Percentiles rank a stretch among this genome's conserved stretches.
phyloP scores from a whole-genome alignment of 225 moss, liverwort and hornwort species.

The Climacium dendroides region DNA sequence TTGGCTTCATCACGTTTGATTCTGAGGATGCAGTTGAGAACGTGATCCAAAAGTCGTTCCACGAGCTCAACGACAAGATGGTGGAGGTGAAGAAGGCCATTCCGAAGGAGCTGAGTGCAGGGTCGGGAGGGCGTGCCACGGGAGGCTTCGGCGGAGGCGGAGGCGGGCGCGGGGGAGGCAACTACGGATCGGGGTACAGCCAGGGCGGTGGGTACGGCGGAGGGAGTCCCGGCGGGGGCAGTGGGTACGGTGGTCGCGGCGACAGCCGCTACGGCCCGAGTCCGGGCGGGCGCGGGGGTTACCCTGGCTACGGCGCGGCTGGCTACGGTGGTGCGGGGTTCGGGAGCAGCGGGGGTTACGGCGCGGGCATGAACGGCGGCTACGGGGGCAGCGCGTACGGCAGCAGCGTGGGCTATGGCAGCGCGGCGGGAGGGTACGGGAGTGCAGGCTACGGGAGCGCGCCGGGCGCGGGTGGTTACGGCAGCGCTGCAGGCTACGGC shows the following conservation, averaged over 20 bases:
- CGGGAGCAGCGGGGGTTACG: slow-evolving; percentile 79
- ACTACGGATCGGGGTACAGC: slow-evolving; percentile 71
- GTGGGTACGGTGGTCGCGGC: slow-evolving; percentile 82
- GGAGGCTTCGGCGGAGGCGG: slow-evolving; percentile 42
- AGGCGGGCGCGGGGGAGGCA: slow-evolving; percentile 50
- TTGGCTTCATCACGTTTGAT: slow-evolving; percentile 98
- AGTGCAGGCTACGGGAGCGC: slow-evolving; percentile 70
- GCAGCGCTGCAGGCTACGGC: slow-evolving; percentile 60
- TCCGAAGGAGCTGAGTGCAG: slow-evolving; percentile 56
- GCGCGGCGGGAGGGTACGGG: slow-evolving; percentile 65
- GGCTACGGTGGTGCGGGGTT: slow-evolving; percentile 34
- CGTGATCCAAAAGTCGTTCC: slow-evolving; percentile 75
- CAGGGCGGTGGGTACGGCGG: slow-evolving; percentile 61
- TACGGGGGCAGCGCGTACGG: slow-evolving; percentile 89
- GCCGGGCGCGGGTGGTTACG: slow-evolving; percentile 69
- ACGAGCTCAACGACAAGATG: slow-evolving; percentile 81
- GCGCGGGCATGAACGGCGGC: slow-evolving; percentile 77
- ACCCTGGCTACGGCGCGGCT: slow-evolving; percentile 46
- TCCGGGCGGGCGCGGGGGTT: slow-evolving; percentile 61
- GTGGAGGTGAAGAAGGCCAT: slow-evolving; percentile 77
- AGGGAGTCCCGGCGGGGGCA: slow-evolving; percentile 66
- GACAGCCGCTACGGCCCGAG: slow-evolving; percentile 74
- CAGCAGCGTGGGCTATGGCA: slow-evolving; percentile 61
- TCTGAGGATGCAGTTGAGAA: slow-evolving; percentile 98
- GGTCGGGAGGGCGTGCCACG: slow-evolving; percentile 23